Percentiles rank a stretch among this genome's conserved stretches.
These are phyloP conservation scores for Pochonia chlamydosporia DNA, from an alignment of 2,329 filamentous ascomycete genomes.

Conservation along the genomic window DNA sequence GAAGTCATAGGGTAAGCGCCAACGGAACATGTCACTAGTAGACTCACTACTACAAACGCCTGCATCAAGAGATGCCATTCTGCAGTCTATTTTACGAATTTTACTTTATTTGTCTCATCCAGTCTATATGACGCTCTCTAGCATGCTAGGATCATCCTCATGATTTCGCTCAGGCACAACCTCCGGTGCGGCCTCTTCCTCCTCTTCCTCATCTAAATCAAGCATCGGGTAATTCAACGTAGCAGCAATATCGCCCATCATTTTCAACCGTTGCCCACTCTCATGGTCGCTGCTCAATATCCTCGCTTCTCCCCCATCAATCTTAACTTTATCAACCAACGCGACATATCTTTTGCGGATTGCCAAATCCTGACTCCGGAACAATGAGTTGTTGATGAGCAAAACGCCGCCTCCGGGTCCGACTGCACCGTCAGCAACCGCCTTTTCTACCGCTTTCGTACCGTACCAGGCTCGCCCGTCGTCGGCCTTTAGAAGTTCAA, in stretches of 20 bases:
- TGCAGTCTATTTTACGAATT: background rate
- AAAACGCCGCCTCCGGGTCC: conserved; percentile 79
- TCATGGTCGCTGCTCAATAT: conserved; percentile 93
- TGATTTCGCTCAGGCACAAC: conserved; percentile 12
- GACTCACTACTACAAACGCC: no score
- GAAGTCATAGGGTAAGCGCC: no score
- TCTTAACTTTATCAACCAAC: conserved; percentile 82
- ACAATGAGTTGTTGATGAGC: conserved; percentile 81
- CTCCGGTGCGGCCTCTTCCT: conserved; percentile 27
- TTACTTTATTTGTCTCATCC: conserved; percentile 1
- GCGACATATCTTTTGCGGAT: conserved; percentile 75
- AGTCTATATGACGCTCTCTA: conserved; percentile 27
- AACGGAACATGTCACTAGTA: no score
- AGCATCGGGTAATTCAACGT: conserved; percentile 83
- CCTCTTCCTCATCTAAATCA: conserved; percentile 69
- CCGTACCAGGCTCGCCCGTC: conserved; percentile 92
- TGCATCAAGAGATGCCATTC: background rate
- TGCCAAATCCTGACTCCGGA: conserved; percentile 73
- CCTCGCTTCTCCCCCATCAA: conserved; percentile 78
- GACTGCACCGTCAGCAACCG: conserved; percentile 82
- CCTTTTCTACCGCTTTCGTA: conserved; percentile 70
- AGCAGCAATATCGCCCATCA: conserved; percentile 80
- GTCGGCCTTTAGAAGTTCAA: conserved; percentile 70
- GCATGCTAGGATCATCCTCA: conserved; percentile 23
- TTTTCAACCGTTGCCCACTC: conserved; percentile 79